These are phyloP conservation scores for Xylaria hypoxylon DNA, from an alignment of 2,329 filamentous ascomycete genomes.

Conservation along the genomic window DNA sequence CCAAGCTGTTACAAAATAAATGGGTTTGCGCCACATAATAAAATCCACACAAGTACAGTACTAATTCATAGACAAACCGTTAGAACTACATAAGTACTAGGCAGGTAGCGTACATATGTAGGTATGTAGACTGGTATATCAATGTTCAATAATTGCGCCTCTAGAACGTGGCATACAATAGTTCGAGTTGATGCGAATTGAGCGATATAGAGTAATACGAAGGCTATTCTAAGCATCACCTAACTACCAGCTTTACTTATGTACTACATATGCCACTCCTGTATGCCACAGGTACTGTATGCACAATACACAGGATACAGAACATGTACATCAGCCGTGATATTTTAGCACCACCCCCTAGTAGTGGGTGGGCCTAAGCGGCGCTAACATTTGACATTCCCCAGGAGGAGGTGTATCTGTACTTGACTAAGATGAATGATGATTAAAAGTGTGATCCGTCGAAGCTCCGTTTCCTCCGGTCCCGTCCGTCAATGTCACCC, in stretches of 20 bases:
- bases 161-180: neutral
- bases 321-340: neutral
- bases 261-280: too few relatives aligned
- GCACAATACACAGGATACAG: neutral
- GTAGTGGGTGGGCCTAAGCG: conserved; percentile 1
- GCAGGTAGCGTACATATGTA: too few relatives aligned
- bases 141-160: conserved; percentile 12
- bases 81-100: neutral
- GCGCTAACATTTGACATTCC: conserved; percentile 26
- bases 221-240: conserved; percentile 14
- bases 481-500: neutral
- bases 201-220: neutral
- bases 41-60: neutral
- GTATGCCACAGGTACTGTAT: too few relatives aligned
- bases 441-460: conserved; percentile 14
- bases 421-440: neutral
- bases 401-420: conserved; percentile 14
- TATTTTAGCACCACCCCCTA: conserved; percentile 17
- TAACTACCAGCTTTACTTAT: neutral
- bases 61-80: conserved; percentile 16
- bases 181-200: neutral
- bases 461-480: neutral
- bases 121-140: conserved; percentile 2
- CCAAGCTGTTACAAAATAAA: neutral
- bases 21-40: conserved; percentile 11